phyloP scores from a whole-genome alignment of 192 early-diverging fungal species.

The Coemansia sp. region DNA sequence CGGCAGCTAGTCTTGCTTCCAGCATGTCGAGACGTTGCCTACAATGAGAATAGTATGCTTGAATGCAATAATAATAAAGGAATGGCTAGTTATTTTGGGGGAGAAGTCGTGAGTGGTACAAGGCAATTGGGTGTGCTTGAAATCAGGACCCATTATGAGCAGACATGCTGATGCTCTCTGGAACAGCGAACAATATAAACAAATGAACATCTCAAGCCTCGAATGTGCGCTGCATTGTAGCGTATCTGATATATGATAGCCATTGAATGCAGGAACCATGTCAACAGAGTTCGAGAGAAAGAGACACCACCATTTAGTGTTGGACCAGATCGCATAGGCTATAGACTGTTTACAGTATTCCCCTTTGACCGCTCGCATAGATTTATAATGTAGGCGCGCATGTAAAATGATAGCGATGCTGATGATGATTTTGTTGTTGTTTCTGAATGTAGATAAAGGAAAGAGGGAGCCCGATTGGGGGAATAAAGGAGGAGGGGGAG shows the following conservation, averaged over 20 bases:
- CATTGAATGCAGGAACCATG: background rate
- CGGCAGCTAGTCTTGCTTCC: slow-evolving; percentile 29
- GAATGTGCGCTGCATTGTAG: slow-evolving; percentile 28
- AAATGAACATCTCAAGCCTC: background rate
- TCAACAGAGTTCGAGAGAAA: background rate
- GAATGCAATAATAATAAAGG: background rate
- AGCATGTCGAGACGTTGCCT: slow-evolving; percentile 49
- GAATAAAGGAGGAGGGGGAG: slow-evolving; percentile 4
- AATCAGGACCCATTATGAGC: slow-evolving; percentile 9
- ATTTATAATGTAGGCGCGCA: no score
- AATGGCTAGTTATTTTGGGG: slow-evolving; percentile 8
- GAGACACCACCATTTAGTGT: background rate
- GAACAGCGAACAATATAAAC: background rate
- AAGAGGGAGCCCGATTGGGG: slow-evolving; percentile 10
- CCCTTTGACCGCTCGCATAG: background rate
- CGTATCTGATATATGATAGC: no score
- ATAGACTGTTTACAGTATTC: background rate
- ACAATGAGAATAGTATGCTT: slow-evolving; percentile 1
- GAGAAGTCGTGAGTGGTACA: slow-evolving; percentile 35
- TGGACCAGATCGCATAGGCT: background rate
- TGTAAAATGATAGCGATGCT: no score
- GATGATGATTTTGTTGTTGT: no score
- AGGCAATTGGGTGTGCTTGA: slow-evolving; percentile 31
- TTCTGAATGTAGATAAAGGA: slow-evolving; percentile 2
- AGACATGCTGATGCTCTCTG: background rate